Evolutionary conservation across 345 rosid species (phyloP).

Genomic region (Dimocarpus longan): DNA sequence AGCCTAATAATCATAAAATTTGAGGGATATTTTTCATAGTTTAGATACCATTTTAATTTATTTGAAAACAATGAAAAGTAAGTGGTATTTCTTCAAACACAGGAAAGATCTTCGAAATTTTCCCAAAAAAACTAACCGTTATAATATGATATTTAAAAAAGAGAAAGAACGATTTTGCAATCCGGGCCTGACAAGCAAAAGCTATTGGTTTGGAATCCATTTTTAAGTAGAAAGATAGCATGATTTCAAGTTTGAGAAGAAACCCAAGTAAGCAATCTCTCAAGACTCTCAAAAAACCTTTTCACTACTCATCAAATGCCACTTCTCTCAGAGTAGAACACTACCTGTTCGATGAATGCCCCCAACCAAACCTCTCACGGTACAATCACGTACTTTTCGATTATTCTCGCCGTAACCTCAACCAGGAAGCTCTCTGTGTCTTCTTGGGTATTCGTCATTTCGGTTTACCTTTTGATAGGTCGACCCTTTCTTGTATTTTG

Average conservation of each 20-base stretch:
- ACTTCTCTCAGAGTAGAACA: slow-evolving; percentile 19
- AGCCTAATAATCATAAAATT: no score
- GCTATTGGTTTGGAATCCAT: neutral
- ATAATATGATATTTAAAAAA: no score
- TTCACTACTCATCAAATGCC: neutral
- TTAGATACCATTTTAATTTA: no score
- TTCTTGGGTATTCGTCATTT: slow-evolving; percentile 52
- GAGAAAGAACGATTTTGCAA: no score
- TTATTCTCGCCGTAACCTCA: slow-evolving; percentile 52
- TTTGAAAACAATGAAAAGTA: no score
- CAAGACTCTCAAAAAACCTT: slow-evolving; percentile 16
- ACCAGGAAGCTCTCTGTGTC: slow-evolving; percentile 53
- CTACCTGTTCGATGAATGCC: slow-evolving; percentile 55
- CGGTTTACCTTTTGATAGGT: slow-evolving; percentile 54
- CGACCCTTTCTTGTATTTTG: slow-evolving; percentile 62
- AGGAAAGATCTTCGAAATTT: no score
- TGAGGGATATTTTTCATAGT: no score
- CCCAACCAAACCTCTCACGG: slow-evolving; percentile 26
- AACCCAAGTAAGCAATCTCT: slow-evolving; percentile 15
- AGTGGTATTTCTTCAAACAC: no score
- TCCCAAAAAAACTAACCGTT: neutral
- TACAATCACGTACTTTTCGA: slow-evolving; percentile 51
- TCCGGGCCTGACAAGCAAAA: neutral
- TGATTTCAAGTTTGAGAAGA: slow-evolving; percentile 20
- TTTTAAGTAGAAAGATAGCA: neutral